A percentile compares a stretch with the other conserved stretches of the same genome.
phyloP scores from a whole-genome alignment of 192 early-diverging fungal genomes.

The Podila epicladia region DNA sequence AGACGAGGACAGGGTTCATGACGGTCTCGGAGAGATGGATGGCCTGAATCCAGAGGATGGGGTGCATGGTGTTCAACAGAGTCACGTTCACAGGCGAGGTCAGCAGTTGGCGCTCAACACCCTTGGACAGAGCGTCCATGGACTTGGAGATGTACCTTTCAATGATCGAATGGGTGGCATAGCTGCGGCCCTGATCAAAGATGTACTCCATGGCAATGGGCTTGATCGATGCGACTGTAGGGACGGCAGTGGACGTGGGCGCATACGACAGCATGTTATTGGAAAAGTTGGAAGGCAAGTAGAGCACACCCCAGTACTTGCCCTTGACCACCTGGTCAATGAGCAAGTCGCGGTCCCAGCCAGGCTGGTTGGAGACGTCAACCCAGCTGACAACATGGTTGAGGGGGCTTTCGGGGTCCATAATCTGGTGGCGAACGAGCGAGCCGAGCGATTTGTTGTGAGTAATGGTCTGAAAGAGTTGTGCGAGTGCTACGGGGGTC shows the following conservation, averaged over 20 bases:
- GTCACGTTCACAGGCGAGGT: conserved; percentile 46
- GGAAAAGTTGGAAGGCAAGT: conserved; percentile 49
- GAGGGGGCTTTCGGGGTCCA: conserved; percentile 31
- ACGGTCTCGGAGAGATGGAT: conserved; percentile 33
- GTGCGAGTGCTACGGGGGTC: conserved; percentile 21
- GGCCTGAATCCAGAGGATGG: conserved; percentile 32
- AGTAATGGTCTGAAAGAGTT: conserved; percentile 37
- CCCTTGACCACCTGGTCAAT: conserved; percentile 27
- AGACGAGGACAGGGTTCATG: conserved; percentile 40
- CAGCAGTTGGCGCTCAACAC: conserved; percentile 22
- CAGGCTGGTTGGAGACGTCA: conserved; percentile 18
- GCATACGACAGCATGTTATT: conserved; percentile 44
- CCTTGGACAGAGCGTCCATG: conserved; percentile 15
- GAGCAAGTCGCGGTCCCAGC: conserved; percentile 27
- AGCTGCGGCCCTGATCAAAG: conserved; percentile 45
- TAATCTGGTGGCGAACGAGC: conserved; percentile 26
- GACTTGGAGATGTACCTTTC: conserved; percentile 41
- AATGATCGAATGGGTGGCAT: conserved; percentile 40
- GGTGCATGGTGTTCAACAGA: conserved; percentile 28
- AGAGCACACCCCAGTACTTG: conserved; percentile 31
- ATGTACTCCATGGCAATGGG: conserved; percentile 38
- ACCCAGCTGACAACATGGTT: conserved; percentile 39
- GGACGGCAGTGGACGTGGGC: conserved; percentile 21
- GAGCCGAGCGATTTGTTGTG: conserved; percentile 26
- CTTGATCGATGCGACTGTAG: conserved; percentile 22